Percentiles rank a stretch among this genome's conserved stretches.
Evolutionary conservation across 495 filamentous ascomycete genomes (phyloP).

Genomic region (Hypoxylon lenormandii): DNA sequence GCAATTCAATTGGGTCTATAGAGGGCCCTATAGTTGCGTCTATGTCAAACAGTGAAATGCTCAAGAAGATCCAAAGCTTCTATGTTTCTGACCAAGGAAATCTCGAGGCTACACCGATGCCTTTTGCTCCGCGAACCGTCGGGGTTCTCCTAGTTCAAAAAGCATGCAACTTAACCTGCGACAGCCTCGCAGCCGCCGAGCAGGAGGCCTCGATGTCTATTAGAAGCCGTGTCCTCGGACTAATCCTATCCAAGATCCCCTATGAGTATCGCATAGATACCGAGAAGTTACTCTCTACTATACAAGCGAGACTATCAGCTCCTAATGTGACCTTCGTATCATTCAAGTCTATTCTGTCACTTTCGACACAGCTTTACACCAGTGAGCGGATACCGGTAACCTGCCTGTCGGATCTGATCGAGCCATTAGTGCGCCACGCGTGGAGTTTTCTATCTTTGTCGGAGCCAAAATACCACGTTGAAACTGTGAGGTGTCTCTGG

Average conservation of each 20-base stretch:
- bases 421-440: constrained; percentile 73
- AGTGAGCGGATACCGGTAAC: constrained; percentile 66
- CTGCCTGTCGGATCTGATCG: constrained; percentile 73
- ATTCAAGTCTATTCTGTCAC: constrained; percentile 71
- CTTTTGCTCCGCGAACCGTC: constrained; percentile 68
- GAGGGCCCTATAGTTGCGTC: constrained; percentile 41
- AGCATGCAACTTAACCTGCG: constrained; percentile 66
- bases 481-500: constrained; percentile 87
- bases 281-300: constrained; percentile 66
- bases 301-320: constrained; percentile 60
- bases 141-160: constrained; percentile 73
- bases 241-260: constrained; percentile 69
- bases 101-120: constrained; percentile 63
- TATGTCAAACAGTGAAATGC: constrained; percentile 63
- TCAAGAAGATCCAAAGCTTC: constrained; percentile 72
- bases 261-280: constrained; percentile 66
- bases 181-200: constrained; percentile 55
- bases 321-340: constrained; percentile 58
- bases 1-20: constrained; percentile 50
- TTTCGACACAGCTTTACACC: constrained; percentile 72
- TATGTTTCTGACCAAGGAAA: constrained; percentile 71
- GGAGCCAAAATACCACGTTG: constrained; percentile 90
- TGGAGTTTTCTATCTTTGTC: constrained; percentile 84
- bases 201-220: constrained; percentile 56
- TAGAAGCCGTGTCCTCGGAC: constrained; percentile 65